A percentile compares a stretch with the other conserved stretches of the same genome.
phyloP scores from a whole-genome alignment of 495 filamentous ascomycete species.

The Parachaetomium inaequale region DNA sequence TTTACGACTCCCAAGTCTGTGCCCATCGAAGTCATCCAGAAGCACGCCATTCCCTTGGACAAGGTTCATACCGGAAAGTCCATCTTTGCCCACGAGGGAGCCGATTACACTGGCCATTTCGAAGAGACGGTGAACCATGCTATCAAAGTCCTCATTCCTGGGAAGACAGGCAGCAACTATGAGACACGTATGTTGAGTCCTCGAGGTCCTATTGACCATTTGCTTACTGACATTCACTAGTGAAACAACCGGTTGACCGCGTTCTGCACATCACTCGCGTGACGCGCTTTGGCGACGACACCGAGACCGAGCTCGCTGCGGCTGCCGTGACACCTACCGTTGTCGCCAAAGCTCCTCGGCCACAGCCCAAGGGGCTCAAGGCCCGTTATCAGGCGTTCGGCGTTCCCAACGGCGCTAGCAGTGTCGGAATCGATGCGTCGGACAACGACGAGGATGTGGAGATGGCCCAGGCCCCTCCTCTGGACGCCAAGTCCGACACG shows the following conservation, averaged over 20 bases:
- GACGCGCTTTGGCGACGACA: slow-evolving; percentile 38
- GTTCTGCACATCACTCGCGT: slow-evolving; percentile 43
- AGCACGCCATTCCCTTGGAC: slow-evolving; percentile 43
- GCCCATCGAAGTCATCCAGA: slow-evolving; percentile 46
- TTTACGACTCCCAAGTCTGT: slow-evolving; percentile 48
- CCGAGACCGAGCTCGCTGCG: slow-evolving; percentile 20
- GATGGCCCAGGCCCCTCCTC: slow-evolving; percentile 25
- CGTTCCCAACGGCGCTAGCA: slow-evolving; percentile 26
- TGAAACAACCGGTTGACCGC: slow-evolving; percentile 38
- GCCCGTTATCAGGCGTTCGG: slow-evolving; percentile 44
- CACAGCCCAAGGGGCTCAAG: slow-evolving; percentile 46
- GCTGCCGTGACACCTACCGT: slow-evolving; percentile 25
- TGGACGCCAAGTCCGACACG: slow-evolving; percentile 15
- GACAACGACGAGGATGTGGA: slow-evolving; percentile 34
- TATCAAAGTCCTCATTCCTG: slow-evolving; percentile 46
- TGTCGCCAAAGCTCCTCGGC: slow-evolving; percentile 32
- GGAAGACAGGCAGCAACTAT: slow-evolving; percentile 40
- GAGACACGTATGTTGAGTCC: slow-evolving; percentile 33
- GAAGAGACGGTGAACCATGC: slow-evolving; percentile 36
- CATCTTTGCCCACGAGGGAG: slow-evolving; percentile 41
- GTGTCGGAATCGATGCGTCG: slow-evolving; percentile 24
- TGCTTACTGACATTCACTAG: slow-evolving; percentile 23
- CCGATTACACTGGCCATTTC: slow-evolving; percentile 37
- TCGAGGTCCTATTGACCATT: not conserved
- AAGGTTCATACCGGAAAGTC: slow-evolving; percentile 35